Evolutionary conservation across 345 rosid genomes (phyloP).

Genomic region (Eucalyptus globulus): DNA sequence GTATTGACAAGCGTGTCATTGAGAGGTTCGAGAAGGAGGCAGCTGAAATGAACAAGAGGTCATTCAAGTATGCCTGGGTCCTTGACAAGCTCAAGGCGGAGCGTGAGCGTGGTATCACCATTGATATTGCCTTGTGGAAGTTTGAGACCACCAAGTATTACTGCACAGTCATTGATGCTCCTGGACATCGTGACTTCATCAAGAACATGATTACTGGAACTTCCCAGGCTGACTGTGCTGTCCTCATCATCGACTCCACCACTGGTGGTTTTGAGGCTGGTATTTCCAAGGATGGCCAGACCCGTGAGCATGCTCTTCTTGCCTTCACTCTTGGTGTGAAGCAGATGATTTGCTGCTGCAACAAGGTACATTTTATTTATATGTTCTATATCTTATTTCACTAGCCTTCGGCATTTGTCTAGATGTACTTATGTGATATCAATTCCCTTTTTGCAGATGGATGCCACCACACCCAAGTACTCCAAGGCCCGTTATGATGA

Average conservation of each 20-base stretch:
- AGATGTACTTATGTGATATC: neutral
- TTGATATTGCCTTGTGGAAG: conserved; percentile 79
- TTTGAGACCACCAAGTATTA: conserved; percentile 77
- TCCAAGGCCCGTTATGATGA: conserved; percentile 30
- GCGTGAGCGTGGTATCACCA: conserved; percentile 84
- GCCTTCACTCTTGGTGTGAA: conserved; percentile 60
- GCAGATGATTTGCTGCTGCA: conserved; percentile 75
- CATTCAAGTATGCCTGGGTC: conserved; percentile 87
- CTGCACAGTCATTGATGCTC: conserved; percentile 81
- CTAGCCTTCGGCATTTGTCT: neutral
- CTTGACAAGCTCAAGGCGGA: conserved; percentile 83
- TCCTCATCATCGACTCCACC: conserved; percentile 69
- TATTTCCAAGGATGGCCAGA: conserved; percentile 76
- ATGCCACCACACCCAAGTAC: conserved; percentile 30
- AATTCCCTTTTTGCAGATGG: conserved; percentile 5
- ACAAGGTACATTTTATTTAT: conserved; percentile 28
- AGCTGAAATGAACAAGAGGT: conserved; percentile 90
- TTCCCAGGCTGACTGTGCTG: conserved; percentile 81
- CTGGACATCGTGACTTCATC: conserved; percentile 76
- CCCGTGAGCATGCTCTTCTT: conserved; percentile 60
- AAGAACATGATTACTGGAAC: conserved; percentile 87
- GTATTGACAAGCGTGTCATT: conserved; percentile 83
- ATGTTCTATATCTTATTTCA: neutral
- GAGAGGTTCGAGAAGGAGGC: conserved; percentile 88
- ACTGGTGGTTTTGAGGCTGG: conserved; percentile 87